Conservation (phyloP, 306 rosid species). For the Fragaria vesca region DNA sequence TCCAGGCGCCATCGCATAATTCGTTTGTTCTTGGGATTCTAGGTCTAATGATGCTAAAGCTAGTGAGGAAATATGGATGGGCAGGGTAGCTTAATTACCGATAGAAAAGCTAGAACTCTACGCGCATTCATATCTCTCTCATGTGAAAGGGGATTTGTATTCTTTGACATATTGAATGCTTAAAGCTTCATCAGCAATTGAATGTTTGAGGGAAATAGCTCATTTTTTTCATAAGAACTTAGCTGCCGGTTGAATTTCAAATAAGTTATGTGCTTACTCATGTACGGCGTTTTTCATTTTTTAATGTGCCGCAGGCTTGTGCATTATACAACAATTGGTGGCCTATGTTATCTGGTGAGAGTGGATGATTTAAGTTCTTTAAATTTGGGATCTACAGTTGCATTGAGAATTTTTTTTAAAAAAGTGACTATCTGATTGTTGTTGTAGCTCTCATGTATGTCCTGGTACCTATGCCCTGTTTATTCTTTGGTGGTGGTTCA, state of each 20-base stretch:
- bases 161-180: background rate
- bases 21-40: background rate
- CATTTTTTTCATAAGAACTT: background rate
- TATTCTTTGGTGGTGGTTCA: slow-evolving; percentile 95
- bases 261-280: background rate
- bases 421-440: slow-evolving; percentile 28
- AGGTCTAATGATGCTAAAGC: background rate
- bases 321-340: slow-evolving; percentile 95
- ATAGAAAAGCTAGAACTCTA: slow-evolving; percentile 6
- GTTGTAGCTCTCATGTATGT: slow-evolving; percentile 94
- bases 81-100: background rate
- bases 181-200: background rate
- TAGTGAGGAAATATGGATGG: background rate
- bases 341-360: slow-evolving; percentile 93
- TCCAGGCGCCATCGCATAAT: background rate
- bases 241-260: background rate
- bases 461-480: slow-evolving; percentile 89
- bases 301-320: slow-evolving; percentile 67
- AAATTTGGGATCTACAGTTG: slow-evolving; percentile 12
- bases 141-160: background rate
- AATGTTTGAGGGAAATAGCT: background rate
- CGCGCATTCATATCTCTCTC: background rate
- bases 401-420: background rate
- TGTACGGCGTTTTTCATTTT: slow-evolving; percentile 20
- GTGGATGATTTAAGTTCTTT: slow-evolving; percentile 4